Conservation (phyloP, 805 yeast genomes). For the Sugiyamaella chiloensis region DNA sequence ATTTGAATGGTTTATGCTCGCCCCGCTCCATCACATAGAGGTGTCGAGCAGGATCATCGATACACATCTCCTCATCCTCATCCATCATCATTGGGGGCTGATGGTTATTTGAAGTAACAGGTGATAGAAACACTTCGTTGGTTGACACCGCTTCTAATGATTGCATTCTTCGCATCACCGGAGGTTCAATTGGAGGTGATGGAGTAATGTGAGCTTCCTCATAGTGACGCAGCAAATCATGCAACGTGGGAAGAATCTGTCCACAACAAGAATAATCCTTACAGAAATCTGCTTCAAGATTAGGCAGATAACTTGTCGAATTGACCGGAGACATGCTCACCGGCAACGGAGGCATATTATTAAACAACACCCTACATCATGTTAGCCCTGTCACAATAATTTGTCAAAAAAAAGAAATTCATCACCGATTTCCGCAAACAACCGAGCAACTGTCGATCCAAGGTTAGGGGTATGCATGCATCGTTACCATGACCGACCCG, state of each 20-base stretch:
- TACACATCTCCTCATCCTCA: constrained; percentile 69
- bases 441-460: no score
- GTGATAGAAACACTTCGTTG: constrained; percentile 77
- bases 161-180: constrained; percentile 39
- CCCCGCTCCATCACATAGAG: constrained; percentile 87
- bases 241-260: constrained; percentile 83
- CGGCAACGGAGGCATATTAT: constrained; percentile 32
- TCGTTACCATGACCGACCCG: no score
- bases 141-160: constrained; percentile 87
- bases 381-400: not conserved
- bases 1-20: constrained; percentile 91
- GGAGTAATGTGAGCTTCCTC: constrained; percentile 89
- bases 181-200: constrained; percentile 44
- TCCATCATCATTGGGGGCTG: constrained; percentile 35
- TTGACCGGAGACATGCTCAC: constrained; percentile 65
- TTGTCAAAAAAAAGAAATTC: constrained; percentile 6
- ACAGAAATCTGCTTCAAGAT: constrained; percentile 92
- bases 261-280: constrained; percentile 97
- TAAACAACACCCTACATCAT: constrained; percentile 28
- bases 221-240: constrained; percentile 88
- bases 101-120: constrained; percentile 29
- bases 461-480: no score
- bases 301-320: constrained; percentile 78
- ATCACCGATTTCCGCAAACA: no score
- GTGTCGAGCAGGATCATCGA: constrained; percentile 96